These are phyloP conservation scores for Saccharum officinarum DNA, from an alignment of 176 grass and related monocot species.

Conservation along the genomic window DNA sequence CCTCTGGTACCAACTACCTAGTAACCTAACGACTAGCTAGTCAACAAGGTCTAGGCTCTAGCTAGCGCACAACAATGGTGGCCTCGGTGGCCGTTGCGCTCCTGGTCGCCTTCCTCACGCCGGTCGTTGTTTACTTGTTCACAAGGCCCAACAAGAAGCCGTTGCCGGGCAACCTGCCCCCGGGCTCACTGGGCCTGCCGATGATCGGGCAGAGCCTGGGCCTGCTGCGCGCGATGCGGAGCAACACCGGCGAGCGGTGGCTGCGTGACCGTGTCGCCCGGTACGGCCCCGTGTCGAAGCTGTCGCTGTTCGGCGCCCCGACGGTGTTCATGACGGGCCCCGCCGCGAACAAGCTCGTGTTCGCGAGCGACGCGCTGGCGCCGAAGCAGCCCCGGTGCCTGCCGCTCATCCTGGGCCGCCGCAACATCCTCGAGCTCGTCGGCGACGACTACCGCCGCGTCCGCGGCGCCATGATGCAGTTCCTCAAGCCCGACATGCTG, in stretches of 20 bases:
- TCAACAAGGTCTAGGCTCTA: neutral
- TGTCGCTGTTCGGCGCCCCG: slow-evolving; percentile 50
- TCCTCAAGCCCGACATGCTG: slow-evolving; percentile 54
- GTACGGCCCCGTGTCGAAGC: slow-evolving; percentile 58
- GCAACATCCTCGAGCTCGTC: slow-evolving; percentile 37
- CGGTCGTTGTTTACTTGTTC: neutral
- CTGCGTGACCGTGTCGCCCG: neutral
- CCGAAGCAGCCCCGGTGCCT: slow-evolving; percentile 41
- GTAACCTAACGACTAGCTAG: neutral
- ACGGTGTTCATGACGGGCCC: slow-evolving; percentile 36
- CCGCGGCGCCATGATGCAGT: slow-evolving; percentile 41
- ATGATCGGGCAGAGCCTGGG: slow-evolving; percentile 53
- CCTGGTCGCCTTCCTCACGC: neutral
- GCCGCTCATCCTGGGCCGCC: slow-evolving; percentile 34
- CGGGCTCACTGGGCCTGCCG: slow-evolving; percentile 52
- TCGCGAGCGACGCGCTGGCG: slow-evolving; percentile 19
- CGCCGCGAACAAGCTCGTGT: slow-evolving; percentile 48
- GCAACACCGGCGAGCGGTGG: slow-evolving; percentile 48
- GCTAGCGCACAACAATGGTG: neutral
- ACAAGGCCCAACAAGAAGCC: slow-evolving; percentile 12
- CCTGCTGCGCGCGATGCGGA: slow-evolving; percentile 51
- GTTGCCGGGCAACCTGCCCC: slow-evolving; percentile 36
- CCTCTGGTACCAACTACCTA: neutral
- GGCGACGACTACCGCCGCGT: slow-evolving; percentile 52
- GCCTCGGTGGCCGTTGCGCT: neutral